Percentiles rank a stretch among this genome's conserved stretches.
phyloP scores from a whole-genome alignment of 352 stramenopile species.

The Pythium utonaiense region DNA sequence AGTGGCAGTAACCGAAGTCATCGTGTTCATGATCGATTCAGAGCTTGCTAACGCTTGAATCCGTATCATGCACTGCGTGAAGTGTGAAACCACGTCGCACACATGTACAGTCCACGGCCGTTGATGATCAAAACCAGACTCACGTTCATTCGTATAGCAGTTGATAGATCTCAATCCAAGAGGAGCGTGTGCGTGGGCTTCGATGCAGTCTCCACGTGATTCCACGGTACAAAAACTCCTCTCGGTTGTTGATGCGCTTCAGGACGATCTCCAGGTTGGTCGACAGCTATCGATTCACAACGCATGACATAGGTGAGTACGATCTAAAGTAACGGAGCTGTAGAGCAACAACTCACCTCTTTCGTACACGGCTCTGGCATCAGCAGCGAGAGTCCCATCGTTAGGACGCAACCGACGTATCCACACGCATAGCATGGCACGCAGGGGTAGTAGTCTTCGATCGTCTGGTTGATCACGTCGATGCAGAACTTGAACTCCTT shows the following conservation, averaged over 20 bases:
- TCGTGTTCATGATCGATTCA: too few species aligned
- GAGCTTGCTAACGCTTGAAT: too few species aligned
- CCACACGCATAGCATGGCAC: slow-evolving; percentile 63
- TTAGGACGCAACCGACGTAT: slow-evolving; percentile 65
- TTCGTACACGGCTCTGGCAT: slow-evolving; percentile 62
- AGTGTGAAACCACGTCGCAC: background rate
- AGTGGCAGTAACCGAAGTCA: too few species aligned
- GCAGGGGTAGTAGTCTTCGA: slow-evolving; percentile 72
- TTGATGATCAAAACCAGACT: too few species aligned
- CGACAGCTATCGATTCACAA: too few species aligned
- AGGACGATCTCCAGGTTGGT: slow-evolving; percentile 60
- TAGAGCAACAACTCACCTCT: slow-evolving; percentile 44
- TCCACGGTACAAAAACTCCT: slow-evolving; percentile 66
- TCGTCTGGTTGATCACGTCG: slow-evolving; percentile 68
- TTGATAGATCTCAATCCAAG: slow-evolving; percentile 75
- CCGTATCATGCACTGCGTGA: too few species aligned
- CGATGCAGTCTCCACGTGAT: slow-evolving; percentile 60
- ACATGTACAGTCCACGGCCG: background rate
- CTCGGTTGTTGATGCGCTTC: slow-evolving; percentile 58
- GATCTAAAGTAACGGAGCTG: too few species aligned
- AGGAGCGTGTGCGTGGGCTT: slow-evolving; percentile 38
- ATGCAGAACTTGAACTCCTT: slow-evolving; percentile 80
- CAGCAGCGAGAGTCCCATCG: slow-evolving; percentile 56
- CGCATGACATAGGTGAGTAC: too few species aligned
- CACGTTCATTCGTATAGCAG: slow-evolving; percentile 47